phyloP scores from a whole-genome alignment of 176 grass and related monocot species.

The Themeda triandra region DNA sequence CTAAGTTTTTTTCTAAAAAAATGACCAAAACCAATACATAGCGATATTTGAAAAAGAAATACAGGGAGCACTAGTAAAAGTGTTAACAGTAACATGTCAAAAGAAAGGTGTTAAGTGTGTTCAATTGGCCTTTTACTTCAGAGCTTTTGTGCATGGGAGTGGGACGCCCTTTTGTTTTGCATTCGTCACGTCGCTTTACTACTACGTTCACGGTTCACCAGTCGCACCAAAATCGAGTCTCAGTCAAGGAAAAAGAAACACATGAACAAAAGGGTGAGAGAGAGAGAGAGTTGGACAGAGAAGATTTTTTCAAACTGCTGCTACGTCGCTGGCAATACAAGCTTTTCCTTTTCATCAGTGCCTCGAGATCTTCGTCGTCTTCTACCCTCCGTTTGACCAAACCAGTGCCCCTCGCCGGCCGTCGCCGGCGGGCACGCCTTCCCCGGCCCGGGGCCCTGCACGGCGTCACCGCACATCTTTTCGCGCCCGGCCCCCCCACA shows the following conservation, averaged over 20 bases:
- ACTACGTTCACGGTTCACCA: neutral
- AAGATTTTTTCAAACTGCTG: neutral
- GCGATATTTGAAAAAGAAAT: no score
- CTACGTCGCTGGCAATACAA: neutral
- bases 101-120: no score
- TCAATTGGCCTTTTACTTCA: neutral
- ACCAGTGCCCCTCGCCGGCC: neutral
- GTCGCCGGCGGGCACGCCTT: neutral
- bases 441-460: neutral
- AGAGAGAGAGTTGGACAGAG: no score
- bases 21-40: no score
- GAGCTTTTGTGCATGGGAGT: neutral
- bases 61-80: no score
- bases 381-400: neutral
- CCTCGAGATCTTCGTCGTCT: conserved; percentile 7
- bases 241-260: neutral
- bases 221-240: neutral
- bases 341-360: neutral
- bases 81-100: no score
- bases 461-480: neutral
- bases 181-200: neutral
- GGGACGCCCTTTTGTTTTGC: neutral
- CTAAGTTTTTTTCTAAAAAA: no score
- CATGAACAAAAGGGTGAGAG: no score
- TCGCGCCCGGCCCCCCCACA: neutral